phyloP scores from a whole-genome alignment of 176 grass and related monocot species.

The Sorghum bicolor region DNA sequence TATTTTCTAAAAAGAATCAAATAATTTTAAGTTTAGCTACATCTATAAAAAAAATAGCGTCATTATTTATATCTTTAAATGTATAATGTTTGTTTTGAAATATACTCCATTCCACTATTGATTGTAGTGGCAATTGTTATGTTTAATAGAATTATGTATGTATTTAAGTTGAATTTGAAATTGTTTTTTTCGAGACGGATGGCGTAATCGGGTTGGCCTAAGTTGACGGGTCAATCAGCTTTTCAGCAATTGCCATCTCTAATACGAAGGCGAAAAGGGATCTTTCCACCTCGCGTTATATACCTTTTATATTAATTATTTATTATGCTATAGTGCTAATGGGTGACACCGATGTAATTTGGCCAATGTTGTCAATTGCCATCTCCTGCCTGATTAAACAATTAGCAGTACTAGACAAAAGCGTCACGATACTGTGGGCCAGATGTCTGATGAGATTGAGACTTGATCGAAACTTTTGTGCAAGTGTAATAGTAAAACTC shows the following conservation, averaged over 20 bases:
- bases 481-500: too few species aligned
- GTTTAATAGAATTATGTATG: too few species aligned
- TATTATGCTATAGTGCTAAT: neutral
- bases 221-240: neutral
- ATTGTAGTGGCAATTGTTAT: too few species aligned
- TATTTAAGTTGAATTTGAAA: too few species aligned
- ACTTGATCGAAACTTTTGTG: too few species aligned
- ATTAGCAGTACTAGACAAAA: neutral
- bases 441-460: neutral
- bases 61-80: too few species aligned
- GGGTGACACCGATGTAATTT: slow-evolving; percentile 6
- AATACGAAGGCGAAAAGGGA: neutral
- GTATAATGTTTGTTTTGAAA: too few species aligned
- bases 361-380: neutral
- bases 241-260: neutral
- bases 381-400: neutral
- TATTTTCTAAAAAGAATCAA: too few species aligned
- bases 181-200: too few species aligned
- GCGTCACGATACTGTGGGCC: neutral
- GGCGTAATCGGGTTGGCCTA: neutral
- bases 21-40: too few species aligned
- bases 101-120: too few species aligned
- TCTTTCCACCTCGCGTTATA: neutral
- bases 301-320: neutral
- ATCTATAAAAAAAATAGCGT: too few species aligned